Base-by-base conservation (phyloP, 371 early-diverging fungal genomes). In the Rhizopus stolonifer region DNA sequence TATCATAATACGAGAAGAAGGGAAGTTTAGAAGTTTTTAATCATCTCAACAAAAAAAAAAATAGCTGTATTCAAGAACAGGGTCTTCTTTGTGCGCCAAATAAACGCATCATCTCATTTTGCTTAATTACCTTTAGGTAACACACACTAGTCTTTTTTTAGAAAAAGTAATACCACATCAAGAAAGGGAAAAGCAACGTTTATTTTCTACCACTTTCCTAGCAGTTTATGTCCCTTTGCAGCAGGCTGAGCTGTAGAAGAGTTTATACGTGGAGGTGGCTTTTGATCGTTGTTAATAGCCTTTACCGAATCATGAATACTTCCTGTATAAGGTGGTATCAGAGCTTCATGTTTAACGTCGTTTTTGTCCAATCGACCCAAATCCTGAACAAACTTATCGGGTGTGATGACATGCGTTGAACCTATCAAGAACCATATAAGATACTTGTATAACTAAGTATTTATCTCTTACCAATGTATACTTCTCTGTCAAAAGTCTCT, bases 341-440 rank as follows among this genome's bases (percentile, higher is more conserved):
- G 55, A 17, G 50, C 48, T 26, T 63, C 67, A 9, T 63, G 60
- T 11, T 61, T 40, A 15, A 65, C 56, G 1, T 51, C 31, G 10
- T 49, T 42, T 40, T 70, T 70, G 26, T 69, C 57, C 32, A 78
- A 54, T 26, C 26, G 48, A 22, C 67, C 70, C 6, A 90, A 62
- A 46, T 82, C 81, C 18, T 86, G 72, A 11, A 95, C 67, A 58
- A 90, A 93, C 51, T 83, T 77, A 26, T 77, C 69, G 9, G 98
- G 93, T 15, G 90, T 91, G 38, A 89, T 76, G 14, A 91, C 74
- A 56, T 87, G 84, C 2, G 90, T 91, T 13, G 91, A 88, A 7
- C 92, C 88, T 77, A 55, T 38, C 38, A 38, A 17, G 22, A 45
- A 10, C 26, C 22, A 21, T 18, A 22, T 19, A 31, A 15, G 17